Evolutionary conservation across 345 rosid species (phyloP), one percentile per base, ranked within the genome.

Genomic region (Citrus trifoliata): DNA sequence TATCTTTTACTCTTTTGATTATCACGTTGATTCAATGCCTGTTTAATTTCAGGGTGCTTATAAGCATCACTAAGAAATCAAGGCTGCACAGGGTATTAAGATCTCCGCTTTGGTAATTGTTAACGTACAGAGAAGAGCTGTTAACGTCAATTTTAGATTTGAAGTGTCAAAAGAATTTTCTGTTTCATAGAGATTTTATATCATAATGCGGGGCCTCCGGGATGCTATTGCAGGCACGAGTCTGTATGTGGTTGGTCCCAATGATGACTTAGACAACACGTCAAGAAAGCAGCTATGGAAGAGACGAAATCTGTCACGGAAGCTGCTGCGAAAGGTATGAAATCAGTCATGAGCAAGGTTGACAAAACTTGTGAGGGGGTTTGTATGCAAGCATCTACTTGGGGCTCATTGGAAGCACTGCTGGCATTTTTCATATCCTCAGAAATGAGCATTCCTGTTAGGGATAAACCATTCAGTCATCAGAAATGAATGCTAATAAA

Each of bases 81-180:
- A 90, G 87, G 99, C 99, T 76, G 98, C 97, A 62, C 95, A 88
- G 90, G 97, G 97, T 79, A 92, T 96, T 82, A 96, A 96, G 85
- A 92, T 94, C 63, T 79, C 93, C 53, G 97, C 91, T 40, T 97
- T 88, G 98, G 97, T 95, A 66, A 78, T 48, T 27, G 18, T 46
- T 76, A 67, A 55, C 64, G 55, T 42, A 21, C 48, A 24, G 24
- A 61, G 27, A 9, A 4, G 70, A 37, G 60, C 10, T 10, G 51
- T 13, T 46, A 46, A 13, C 32, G 64, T 32, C 24, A 33, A 24
- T 28, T 25, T 3, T 12, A 13, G 51, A 0, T 46, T 46, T 13
- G 69, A 10, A 13, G 16, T 3, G 10, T 5, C 73, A n/a, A 46
- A 30, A 40, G 27, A 24, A 60, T 68, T 75, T 60, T 22, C 62